phyloP scores from a whole-genome alignment of 2,329 filamentous ascomycete species.

The Botrytis fabae region DNA sequence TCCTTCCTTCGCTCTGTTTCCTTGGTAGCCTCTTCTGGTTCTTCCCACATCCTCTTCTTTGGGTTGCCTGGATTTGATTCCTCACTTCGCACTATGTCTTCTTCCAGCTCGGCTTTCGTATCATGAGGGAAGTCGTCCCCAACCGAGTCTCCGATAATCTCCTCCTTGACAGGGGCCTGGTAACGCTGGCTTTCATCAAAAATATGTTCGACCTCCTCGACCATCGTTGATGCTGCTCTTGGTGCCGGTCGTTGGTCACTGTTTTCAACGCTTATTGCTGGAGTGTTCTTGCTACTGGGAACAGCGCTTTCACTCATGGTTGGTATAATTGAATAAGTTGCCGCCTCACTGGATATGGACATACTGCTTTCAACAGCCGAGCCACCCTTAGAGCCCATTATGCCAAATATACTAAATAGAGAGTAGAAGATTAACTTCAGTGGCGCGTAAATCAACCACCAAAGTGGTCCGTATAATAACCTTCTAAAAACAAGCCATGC shows the following conservation, averaged over 20 bases:
- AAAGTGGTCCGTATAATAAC: conserved; percentile 82
- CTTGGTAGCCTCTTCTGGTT: conserved; percentile 44
- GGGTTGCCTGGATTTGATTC: conserved; percentile 48
- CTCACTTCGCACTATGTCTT: conserved; percentile 19
- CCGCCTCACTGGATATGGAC: conserved; percentile 25
- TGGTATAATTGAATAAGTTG: conserved; percentile 25
- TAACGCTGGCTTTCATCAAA: conserved; percentile 45
- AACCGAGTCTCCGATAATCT: conserved; percentile 30
- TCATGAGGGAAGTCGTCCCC: conserved; percentile 34
- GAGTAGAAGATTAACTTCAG: conserved; percentile 65
- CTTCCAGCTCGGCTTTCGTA: background rate
- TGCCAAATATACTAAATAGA: conserved; percentile 55
- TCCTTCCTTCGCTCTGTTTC: conserved; percentile 36
- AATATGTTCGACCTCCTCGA: conserved; percentile 57
- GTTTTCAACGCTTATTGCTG: background rate
- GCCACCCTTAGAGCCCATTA: conserved; percentile 34
- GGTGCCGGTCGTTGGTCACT: background rate
- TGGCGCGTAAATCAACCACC: conserved; percentile 86
- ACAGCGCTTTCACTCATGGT: conserved; percentile 28
- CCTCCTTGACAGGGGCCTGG: conserved; percentile 42
- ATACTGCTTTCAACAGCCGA: conserved; percentile 21
- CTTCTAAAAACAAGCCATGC: conserved; percentile 84
- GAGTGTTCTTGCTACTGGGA: background rate
- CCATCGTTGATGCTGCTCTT: conserved; percentile 42
- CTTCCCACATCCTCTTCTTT: conserved; percentile 64